phyloP scores from a whole-genome alignment of 2,329 filamentous ascomycete genomes.

The Cytospora paraplurivora region DNA sequence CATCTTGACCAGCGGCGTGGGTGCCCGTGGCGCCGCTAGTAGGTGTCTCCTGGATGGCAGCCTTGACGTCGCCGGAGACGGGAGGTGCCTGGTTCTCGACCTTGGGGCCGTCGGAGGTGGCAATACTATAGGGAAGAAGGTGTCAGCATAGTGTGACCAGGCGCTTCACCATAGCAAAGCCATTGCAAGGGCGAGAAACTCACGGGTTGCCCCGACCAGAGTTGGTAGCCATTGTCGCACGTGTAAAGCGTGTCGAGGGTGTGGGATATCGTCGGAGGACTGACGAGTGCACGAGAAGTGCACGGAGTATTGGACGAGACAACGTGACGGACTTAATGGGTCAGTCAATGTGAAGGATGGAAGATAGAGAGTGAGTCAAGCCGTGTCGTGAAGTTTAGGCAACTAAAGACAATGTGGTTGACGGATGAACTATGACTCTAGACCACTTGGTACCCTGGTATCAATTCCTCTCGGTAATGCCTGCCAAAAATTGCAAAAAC shows the following conservation, averaged over 20 bases:
- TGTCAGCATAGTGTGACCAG: constrained; percentile 13
- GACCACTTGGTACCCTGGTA: not conserved
- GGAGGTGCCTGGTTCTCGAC: constrained; percentile 42
- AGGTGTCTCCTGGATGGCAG: constrained; percentile 41
- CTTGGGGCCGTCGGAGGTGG: constrained; percentile 45
- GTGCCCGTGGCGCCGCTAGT: constrained; percentile 37
- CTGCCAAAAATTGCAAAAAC: constrained; percentile 2
- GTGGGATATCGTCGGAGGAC: constrained; percentile 48
- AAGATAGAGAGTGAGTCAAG: constrained; percentile 18
- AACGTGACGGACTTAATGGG: constrained; percentile 32
- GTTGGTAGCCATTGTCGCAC: constrained; percentile 61
- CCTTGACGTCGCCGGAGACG: constrained; percentile 45
- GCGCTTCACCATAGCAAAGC: not conserved
- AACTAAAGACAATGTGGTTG: not conserved
- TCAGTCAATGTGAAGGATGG: not conserved
- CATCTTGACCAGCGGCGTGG: constrained; percentile 43
- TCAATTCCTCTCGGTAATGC: not conserved
- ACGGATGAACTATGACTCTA: not conserved
- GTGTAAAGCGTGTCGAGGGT: constrained; percentile 44
- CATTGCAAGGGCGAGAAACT: constrained; percentile 29
- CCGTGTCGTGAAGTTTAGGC: constrained; percentile 1
- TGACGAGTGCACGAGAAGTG: constrained; percentile 60
- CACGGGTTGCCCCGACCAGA: constrained; percentile 53
- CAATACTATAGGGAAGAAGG: constrained; percentile 39
- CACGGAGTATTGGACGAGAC: constrained; percentile 42